Conservation (phyloP, 2,329 filamentous ascomycete genomes). For the Cytospora piceae region DNA sequence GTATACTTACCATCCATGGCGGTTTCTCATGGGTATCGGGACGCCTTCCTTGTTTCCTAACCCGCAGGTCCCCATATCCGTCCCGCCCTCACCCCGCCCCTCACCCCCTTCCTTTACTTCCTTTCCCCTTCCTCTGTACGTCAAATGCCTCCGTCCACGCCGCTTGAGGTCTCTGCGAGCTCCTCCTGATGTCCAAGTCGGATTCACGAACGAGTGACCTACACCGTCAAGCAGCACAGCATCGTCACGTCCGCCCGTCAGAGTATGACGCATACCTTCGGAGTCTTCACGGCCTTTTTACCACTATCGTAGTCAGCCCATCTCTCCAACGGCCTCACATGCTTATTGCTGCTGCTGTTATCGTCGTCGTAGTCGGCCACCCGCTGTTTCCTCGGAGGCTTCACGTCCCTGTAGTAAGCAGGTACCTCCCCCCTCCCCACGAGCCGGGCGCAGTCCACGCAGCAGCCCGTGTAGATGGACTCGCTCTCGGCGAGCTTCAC, state of each 20-base stretch:
- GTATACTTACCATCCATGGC: background rate
- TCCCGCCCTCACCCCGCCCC: background rate
- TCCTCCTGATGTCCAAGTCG: too few species aligned
- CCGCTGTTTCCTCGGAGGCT: background rate
- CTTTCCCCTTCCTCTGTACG: too few species aligned
- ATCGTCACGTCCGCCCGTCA: background rate
- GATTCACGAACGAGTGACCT: too few species aligned
- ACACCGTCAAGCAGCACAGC: background rate
- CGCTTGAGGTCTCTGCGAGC: too few species aligned
- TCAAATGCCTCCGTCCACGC: too few species aligned
- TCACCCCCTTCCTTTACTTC: too few species aligned
- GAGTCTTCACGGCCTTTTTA: background rate
- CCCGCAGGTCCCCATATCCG: too few species aligned
- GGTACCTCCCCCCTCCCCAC: background rate
- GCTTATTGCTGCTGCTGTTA: too few species aligned
- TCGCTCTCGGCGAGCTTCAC: conserved; percentile 4
- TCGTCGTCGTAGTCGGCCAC: background rate
- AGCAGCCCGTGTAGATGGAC: conserved; percentile 16
- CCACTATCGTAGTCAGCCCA: background rate
- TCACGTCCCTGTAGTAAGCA: background rate
- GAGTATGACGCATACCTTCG: background rate
- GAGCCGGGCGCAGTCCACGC: conserved; percentile 10
- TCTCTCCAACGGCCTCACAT: background rate
- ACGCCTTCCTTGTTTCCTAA: background rate
- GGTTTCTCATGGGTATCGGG: background rate